Evolutionary conservation across 2,329 filamentous ascomycete genomes (phyloP).

Genomic region (Aspergillus hiratsukae): DNA sequence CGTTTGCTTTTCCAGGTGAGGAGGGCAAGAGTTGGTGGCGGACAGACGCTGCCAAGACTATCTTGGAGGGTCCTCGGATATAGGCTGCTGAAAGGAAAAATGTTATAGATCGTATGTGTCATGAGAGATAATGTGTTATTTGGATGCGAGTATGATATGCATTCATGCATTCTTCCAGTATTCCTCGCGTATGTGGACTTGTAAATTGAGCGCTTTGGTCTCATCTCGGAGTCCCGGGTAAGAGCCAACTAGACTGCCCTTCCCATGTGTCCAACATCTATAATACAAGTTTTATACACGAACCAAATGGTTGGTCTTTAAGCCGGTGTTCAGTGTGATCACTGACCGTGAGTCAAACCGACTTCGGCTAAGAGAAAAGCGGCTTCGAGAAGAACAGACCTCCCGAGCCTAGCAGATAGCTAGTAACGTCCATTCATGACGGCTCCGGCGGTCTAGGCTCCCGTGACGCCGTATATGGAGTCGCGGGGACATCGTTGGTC

Average conservation of each 20-base stretch:
- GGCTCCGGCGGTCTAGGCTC: neutral
- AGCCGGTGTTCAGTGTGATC: neutral
- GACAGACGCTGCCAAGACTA: slow-evolving; percentile 70
- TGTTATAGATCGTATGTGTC: neutral
- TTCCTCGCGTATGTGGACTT: neutral
- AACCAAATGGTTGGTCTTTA: neutral
- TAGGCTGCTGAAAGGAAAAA: slow-evolving; percentile 9
- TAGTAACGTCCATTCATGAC: neutral
- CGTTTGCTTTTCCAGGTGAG: slow-evolving; percentile 70
- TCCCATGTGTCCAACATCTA: neutral
- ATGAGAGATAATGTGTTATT: slow-evolving; percentile 1
- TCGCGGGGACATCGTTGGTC: neutral
- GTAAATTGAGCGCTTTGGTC: neutral
- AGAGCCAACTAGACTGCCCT: neutral
- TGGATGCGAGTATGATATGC: neutral
- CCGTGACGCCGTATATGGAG: neutral
- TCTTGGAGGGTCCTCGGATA: slow-evolving; percentile 55
- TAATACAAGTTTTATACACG: neutral
- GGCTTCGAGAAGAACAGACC: neutral
- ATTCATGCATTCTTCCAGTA: neutral
- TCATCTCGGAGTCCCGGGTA: neutral
- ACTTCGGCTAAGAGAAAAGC: neutral
- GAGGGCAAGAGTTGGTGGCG: slow-evolving; percentile 81
- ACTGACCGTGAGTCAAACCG: neutral
- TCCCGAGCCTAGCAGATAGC: neutral